Base-by-base conservation (phyloP, 2,329 filamentous ascomycete species). In the Arthrobotrys iridis region DNA sequence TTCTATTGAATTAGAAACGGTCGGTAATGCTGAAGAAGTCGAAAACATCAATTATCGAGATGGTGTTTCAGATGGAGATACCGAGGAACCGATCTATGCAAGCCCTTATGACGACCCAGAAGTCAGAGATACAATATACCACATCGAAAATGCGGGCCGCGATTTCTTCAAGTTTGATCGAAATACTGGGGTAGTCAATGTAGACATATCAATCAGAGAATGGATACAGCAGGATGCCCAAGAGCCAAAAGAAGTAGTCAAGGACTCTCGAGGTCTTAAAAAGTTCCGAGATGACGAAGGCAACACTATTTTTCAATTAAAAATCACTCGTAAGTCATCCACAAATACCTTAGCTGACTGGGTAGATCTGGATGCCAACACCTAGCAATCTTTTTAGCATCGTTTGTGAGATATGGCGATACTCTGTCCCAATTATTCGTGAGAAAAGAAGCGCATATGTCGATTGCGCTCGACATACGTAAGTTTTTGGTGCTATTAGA, bases 341-440 rank as follows among this genome's bases (percentile, higher is more conserved):
- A 11, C 8, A n/a, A 30, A 8, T n/a, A n/a, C 41, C 40, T 50
- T 7, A 2, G 15, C 2, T 20, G 4, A 6, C 1, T 30, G 8
- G 28, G 22, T n/a, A n/a, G n/a, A 2, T 37, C 3, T 11, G 8
- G 37, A 43, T 18, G 15, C 52, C 33, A 28, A 40, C 10, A 4
- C 4, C 11, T 43, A 15, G 4, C 11, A 15, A 43, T 11, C 8
- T 8, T 3, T 30, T 10, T 43, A 74, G 70, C 60, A 22, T 74
- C 55, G 3, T 74, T 74, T 41, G 46, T 74, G 20, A 60, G 55
- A 35, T 74, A 66, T n/a, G 70, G 70, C 2, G 70, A 74, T 28
- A 60, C 22, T 6, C 18, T 74, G 3, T 41, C 60, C 4, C 62
- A 74, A 10, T 48, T 74, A 8, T 74, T 74, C 26, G 40, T 28